Evolutionary conservation across 495 filamentous ascomycete species (phyloP), one percentile per base, ranked within the genome.

Genomic region (Parachaetomium inaequale): DNA sequence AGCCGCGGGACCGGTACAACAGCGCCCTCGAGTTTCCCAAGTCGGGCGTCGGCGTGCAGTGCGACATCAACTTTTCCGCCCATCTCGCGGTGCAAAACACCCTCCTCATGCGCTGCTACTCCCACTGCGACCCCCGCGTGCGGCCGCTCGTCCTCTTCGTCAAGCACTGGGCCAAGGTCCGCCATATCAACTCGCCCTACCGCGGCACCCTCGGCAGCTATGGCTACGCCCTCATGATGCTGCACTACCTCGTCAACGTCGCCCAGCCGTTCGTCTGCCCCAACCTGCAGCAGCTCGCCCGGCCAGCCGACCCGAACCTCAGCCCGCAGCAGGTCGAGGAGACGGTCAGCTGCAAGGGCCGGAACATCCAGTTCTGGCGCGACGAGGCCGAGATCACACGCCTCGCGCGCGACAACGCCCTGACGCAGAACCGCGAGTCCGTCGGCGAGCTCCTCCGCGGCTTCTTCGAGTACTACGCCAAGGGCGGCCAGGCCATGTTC

Each of bases 191-290:
- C 73, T 83, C 80, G 56, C 83, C 88, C n/a, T 94, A 91, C 69
- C 83, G 84, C 43, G 91, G 91, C 54, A 93, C 89, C 0, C 79
- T 95, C 36, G 90, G 87, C 66, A 90, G 87, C 57, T 95, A 95
- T 70, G 91, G 91, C 50, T 95, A 92, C 72, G 89, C 91, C n/a
- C 78, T 95, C 7, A 93, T 95, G 89, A 86, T 90, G n/a, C 76
- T 95, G n/a, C 91, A 95, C 70, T 94, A 92, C 65, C 85, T 95
- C 32, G 79, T 91, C 63, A 93, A 95, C 66, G 69, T 94, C 56
- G 88, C 83, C 15, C 74, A 82, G 36, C 91, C 91, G 4, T 88
- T 90, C 40, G 85, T 95, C n/a, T 81, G 87, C 46, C 88, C 86
- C 0, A 95, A 95, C 69, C 79, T 95, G 10, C 91, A 94, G 70